Base-by-base conservation (phyloP, 148 eudicot genomes). In the Camellia lanceoleosa region DNA sequence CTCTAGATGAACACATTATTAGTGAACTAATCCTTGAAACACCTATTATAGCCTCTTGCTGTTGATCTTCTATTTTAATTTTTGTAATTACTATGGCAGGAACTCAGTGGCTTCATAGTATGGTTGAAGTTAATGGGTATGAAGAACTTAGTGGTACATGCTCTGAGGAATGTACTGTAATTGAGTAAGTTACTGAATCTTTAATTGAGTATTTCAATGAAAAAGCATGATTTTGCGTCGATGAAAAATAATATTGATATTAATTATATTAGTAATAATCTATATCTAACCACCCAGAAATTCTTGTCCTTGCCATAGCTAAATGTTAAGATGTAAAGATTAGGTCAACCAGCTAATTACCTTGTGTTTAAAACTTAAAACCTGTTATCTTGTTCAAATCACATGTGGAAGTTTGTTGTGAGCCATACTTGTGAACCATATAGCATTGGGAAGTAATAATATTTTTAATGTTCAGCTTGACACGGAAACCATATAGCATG, bases 101-200 rank as follows among this genome's bases (percentile, higher is more conserved):
- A 81, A 91, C 90, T 75, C 99, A 96, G 68, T 96, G 97, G 99
- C 99, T 96, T 85, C 97, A 93, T 77, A 96, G 98, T 84, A 88
- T 98, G 86, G 90, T 96, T 71, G 99, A 96, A 74, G 84, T 90
- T 58, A 85, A 91, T 85, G 99, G 99, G 9, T 96, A 96, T 78
- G 98, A 96, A 75, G 99, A 96, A 83, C 93, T 88, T 83, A 89
- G 92, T 80, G 97, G 97, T 47, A 81, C 87, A 81, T 96, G 99
- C 65, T 79, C 93, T 0, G 98, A 96, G 92, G 97, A 92, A 85
- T 96, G 92, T 23, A 55, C 7, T 10, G 3, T 10, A 55, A 41
- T 11, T 41, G 47, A 42, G 1, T 30, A 1, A 30, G 30, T 30
- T 30, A 30, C 30, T 30, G 30, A 30, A 30, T 30, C 30, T 30